phyloP scores from a whole-genome alignment of 176 grass and related monocot species.

The Carex cristatella region DNA sequence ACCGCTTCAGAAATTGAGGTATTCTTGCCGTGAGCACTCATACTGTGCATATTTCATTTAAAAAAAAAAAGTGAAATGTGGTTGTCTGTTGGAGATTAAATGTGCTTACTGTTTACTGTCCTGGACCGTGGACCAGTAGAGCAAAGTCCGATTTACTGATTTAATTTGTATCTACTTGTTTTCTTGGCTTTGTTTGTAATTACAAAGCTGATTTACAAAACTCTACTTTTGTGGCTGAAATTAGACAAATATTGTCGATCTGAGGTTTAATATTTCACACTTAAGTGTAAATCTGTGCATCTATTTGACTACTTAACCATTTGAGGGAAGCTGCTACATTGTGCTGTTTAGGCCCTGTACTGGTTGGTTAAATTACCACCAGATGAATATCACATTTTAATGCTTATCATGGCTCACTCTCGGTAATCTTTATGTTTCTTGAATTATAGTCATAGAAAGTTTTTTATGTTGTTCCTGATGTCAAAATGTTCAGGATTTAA shows the following conservation, averaged over 20 bases:
- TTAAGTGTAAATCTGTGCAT: background rate
- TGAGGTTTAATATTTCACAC: background rate
- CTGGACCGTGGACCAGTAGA: background rate
- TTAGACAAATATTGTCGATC: background rate
- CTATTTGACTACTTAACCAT: background rate
- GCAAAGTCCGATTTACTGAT: background rate
- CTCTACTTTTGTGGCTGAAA: background rate
- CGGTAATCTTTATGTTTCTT: background rate
- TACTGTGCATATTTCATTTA: background rate
- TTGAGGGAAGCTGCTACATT: background rate
- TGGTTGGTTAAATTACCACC: background rate
- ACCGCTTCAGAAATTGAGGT: conserved; percentile 74
- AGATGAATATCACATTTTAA: background rate
- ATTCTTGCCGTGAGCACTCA: background rate
- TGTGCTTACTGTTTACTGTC: background rate
- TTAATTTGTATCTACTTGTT: background rate
- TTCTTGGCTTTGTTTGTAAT: background rate
- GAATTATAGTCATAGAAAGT: background rate
- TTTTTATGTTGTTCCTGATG: background rate
- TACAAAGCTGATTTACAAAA: background rate
- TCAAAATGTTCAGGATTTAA: conserved; percentile 33
- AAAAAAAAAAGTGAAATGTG: background rate
- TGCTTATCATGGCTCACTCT: background rate
- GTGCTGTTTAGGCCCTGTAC: background rate
- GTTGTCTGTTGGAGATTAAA: background rate